Percentiles rank a stretch among this genome's conserved stretches.
Evolutionary conservation across 805 yeast genomes (phyloP).

Genomic region (Pichia gijzeniarum): DNA sequence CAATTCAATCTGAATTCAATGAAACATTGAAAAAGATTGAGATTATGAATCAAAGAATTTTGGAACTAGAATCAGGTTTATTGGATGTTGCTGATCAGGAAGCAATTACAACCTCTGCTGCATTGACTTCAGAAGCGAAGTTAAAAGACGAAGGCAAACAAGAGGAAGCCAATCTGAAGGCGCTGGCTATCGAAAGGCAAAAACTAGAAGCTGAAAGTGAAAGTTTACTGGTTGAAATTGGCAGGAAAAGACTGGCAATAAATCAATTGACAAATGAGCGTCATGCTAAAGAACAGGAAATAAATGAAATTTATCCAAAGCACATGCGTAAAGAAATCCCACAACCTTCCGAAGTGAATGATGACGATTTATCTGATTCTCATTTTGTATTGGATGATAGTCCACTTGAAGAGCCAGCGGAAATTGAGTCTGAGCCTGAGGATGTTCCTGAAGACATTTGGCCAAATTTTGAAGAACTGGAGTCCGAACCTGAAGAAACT

Average conservation of each 20-base stretch:
- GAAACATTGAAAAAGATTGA: constrained; percentile 40
- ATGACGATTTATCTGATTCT: constrained; percentile 25
- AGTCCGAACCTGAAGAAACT: constrained; percentile 19
- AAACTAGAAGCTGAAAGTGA: constrained; percentile 37
- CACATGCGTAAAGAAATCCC: constrained; percentile 37
- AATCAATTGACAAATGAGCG: constrained; percentile 35
- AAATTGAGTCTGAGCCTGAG: constrained; percentile 23
- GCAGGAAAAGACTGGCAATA: constrained; percentile 29
- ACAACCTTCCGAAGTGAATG: constrained; percentile 22
- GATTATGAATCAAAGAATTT: constrained; percentile 36
- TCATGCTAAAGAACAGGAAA: constrained; percentile 37
- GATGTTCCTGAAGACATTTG: constrained; percentile 18
- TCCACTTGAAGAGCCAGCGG: constrained; percentile 24
- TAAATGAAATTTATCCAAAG: constrained; percentile 46
- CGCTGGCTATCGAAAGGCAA: constrained; percentile 23
- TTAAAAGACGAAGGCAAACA: constrained; percentile 7
- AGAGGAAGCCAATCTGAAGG: constrained; percentile 23
- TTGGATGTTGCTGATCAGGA: constrained; percentile 10
- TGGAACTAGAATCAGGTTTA: constrained; percentile 32
- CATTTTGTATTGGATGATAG: constrained; percentile 25
- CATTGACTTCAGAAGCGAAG: constrained; percentile 20
- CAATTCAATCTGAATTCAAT: constrained; percentile 35
- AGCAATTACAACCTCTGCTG: constrained; percentile 27
- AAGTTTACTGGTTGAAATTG: constrained; percentile 37
- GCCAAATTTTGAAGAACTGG: constrained; percentile 14